These are phyloP conservation scores for Kazachstania martiniae DNA, from an alignment of 805 yeast species.

Conservation along the genomic window DNA sequence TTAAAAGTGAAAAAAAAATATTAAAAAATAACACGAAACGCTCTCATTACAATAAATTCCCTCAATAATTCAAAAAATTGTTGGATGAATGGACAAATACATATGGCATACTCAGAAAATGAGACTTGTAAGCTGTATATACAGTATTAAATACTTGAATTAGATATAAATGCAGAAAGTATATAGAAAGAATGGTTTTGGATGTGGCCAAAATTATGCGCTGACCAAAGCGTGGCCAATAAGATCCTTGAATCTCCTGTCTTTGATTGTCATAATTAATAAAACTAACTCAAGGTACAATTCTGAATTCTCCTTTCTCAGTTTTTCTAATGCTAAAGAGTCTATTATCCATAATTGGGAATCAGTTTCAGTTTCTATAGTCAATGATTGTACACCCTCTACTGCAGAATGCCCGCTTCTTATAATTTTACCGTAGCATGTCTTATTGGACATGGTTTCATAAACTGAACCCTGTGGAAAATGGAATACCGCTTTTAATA, in stretches of 20 bases:
- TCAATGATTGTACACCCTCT: conserved; percentile 28
- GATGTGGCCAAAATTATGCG: too few relatives aligned
- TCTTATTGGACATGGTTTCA: conserved; percentile 41
- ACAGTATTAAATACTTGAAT: background rate
- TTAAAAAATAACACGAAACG: too few relatives aligned
- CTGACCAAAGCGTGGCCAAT: conserved; percentile 68
- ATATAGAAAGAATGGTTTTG: too few relatives aligned
- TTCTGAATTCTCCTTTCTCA: conserved; percentile 40
- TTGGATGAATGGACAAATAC: too few relatives aligned
- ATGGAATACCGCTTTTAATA: conserved; percentile 40
- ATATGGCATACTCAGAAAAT: too few relatives aligned
- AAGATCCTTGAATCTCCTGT: conserved; percentile 63
- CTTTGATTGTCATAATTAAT: conserved; percentile 50
- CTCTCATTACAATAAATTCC: too few relatives aligned
- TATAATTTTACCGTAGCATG: conserved; percentile 40
- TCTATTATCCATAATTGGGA: conserved; percentile 62
- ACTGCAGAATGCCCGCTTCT: conserved; percentile 1
- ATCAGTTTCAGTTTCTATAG: conserved; percentile 47
- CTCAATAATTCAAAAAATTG: too few relatives aligned
- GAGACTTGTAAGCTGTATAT: background rate
- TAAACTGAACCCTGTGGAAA: conserved; percentile 33
- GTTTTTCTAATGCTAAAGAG: conserved; percentile 32
- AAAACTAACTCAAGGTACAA: conserved; percentile 54
- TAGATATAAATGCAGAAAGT: background rate
- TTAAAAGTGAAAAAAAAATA: too few relatives aligned